Base-by-base conservation (phyloP, 768 basidiomycete species). In the Mycena rebaudengoi region DNA sequence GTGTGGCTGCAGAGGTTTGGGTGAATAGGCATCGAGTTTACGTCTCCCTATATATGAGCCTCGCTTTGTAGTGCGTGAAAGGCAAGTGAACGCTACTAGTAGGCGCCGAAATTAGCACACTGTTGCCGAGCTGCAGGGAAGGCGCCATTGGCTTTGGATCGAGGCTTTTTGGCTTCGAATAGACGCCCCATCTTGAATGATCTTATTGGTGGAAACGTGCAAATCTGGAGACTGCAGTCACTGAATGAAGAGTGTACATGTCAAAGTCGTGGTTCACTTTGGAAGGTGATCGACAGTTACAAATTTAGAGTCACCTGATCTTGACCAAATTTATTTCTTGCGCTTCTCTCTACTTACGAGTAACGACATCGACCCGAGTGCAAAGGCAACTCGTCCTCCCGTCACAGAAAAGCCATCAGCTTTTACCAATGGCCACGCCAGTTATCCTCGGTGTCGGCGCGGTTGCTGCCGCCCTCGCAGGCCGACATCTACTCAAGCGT, bases 401-500 rank as follows among this genome's bases (percentile, higher is more conserved):
- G n/a, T n/a, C n/a, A n/a, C n/a, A n/a, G n/a, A n/a, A n/a, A n/a
- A n/a, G n/a, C 28, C 29, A 40, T 20, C 25, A 18, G 18, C 14
- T 48, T 43, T 29, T 30, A 11, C 20, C 35, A 21, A 95, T 96
- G 95, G 84, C 94, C 16, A 94, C 93, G 35, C 87, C 93, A 56
- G 75, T 94, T 45, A 79, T 95, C 40, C 71, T 95, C 48, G 95
- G 93, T 45, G 81, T 94, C 58, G 89, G 88, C 43, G 91, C 93
- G 41, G 83, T 94, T 63, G 87, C 89, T 14, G 90, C 92, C 41
- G 93, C 89, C 13, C 76, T 95, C 10, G 86, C 86, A 21, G 94
- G 92, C 7, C 84, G 95, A 48, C 88, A 89, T 44, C 76, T 94
- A 13, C 69, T 95, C 43, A 85, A 89, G 41, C 83, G 83, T 23